A percentile compares a stretch with the other conserved stretches of the same genome.
phyloP scores from a whole-genome alignment of 208 protist species.

The Wallacemonas sp. region DNA sequence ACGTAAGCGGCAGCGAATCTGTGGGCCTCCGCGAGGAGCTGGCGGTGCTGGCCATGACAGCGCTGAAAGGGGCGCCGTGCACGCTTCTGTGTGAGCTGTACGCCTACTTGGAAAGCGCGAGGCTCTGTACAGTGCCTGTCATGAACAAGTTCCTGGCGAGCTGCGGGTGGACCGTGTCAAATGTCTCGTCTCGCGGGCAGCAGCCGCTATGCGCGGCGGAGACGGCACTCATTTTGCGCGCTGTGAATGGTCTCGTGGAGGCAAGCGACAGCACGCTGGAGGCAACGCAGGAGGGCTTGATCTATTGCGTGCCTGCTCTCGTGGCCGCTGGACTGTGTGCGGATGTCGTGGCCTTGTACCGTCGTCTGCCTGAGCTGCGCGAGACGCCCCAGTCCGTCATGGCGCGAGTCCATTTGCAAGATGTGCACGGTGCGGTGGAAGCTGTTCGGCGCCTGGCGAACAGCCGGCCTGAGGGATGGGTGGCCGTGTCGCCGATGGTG shows the following conservation, averaged over 20 bases:
- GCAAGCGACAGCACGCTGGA: slow-evolving; percentile 16
- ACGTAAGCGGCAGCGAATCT: neutral
- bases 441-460: slow-evolving; percentile 48
- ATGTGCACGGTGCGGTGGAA: slow-evolving; percentile 37
- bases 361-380: slow-evolving; percentile 27
- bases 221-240: slow-evolving; percentile 16
- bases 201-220: slow-evolving; percentile 16
- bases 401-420: slow-evolving; percentile 35
- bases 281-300: slow-evolving; percentile 61
- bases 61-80: slow-evolving; percentile 31
- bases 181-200: slow-evolving; percentile 1
- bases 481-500: slow-evolving; percentile 42
- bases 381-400: slow-evolving; percentile 76
- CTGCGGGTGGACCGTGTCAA: slow-evolving; percentile 36
- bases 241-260: slow-evolving; percentile 21
- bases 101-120: slow-evolving; percentile 25
- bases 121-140: slow-evolving; percentile 30
- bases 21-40: slow-evolving; percentile 19
- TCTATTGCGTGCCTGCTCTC: slow-evolving; percentile 63
- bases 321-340: slow-evolving; percentile 33
- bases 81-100: slow-evolving; percentile 25
- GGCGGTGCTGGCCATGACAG: slow-evolving; percentile 36
- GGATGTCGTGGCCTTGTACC: slow-evolving; percentile 47
- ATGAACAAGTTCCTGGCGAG: slow-evolving; percentile 75
- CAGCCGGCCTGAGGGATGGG: slow-evolving; percentile 72